A percentile compares a stretch with the other conserved stretches of the same genome.
Conservation (phyloP, 169 alveolate species). For the Besnoitia besnoiti region DNA sequence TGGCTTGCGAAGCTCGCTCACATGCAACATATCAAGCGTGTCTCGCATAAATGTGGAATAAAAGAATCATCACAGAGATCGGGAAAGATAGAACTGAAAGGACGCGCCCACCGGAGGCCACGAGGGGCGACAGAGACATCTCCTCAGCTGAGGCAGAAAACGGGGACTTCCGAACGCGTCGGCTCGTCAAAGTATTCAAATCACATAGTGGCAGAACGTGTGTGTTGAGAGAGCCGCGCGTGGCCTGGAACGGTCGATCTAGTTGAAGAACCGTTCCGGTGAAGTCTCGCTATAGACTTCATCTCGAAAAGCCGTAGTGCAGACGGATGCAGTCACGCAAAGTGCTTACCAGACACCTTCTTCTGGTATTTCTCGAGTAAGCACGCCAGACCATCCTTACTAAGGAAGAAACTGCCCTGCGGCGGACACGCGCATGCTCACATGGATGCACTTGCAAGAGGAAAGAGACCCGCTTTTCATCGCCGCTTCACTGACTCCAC, state of each 20-base stretch:
- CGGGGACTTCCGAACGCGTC: neutral
- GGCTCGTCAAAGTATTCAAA: neutral
- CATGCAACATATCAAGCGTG: too few species aligned
- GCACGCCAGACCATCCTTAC: neutral
- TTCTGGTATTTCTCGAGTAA: neutral
- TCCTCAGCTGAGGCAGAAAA: neutral
- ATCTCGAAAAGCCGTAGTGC: neutral
- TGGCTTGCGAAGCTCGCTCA: too few species aligned
- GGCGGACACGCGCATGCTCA: too few species aligned
- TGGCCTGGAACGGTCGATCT: neutral
- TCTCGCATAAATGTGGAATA: too few species aligned
- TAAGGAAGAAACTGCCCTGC: slow-evolving; percentile 32
- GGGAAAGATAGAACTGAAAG: too few species aligned
- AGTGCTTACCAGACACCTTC: neutral
- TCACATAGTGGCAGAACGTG: neutral
- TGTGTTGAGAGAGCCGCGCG: neutral
- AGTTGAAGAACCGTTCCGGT: neutral
- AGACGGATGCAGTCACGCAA: neutral
- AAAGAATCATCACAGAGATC: too few species aligned
- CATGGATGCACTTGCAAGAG: too few species aligned
- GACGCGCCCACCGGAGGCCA: neutral
- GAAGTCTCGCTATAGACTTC: neutral
- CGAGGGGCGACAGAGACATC: neutral
- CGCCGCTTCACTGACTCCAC: too few species aligned
- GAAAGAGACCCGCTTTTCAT: too few species aligned